Evolutionary conservation across 805 yeast species (phyloP), one percentile per base, ranked within the genome.

Genomic region (Grigorovia humatica): DNA sequence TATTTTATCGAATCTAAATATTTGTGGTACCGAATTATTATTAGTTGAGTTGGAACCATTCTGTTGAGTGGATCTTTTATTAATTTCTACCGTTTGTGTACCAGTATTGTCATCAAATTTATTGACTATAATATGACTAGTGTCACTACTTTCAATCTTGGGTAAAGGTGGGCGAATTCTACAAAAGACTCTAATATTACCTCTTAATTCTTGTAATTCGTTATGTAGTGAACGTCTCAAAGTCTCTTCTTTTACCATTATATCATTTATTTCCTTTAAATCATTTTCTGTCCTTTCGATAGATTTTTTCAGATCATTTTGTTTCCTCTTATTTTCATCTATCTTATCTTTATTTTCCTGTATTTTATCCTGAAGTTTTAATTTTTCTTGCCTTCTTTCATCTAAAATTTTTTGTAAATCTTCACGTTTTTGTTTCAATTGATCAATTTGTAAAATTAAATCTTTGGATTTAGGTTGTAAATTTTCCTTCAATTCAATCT

Each of bases 131-230:
- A 76, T 61, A 15, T 66, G 65, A 5, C 68, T 60, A 2, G 58
- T 52, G 12, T 61, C 64, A 13, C 63, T 59, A 6, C 47, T 49
- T 35, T 58, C 57, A 11, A 46, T 49, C 5, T 44, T n/a, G 27
- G 38, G 29, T 43, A 58, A 35, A 6, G 73, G 69, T 0, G 96
- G 96, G 51, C 95, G 74, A 5, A 91, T 74, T 42, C 99, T 74
- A 63, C 97, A 91, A 59, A 83, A 88, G 0, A 91, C 97, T 47
- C 98, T 70, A 38, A 93, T 89, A 60, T 88, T 93, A 1, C 99
- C 98, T 66, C 89, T 86, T 42, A 91, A 66, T 54, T 88, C 96
- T 65, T 89, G 96, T 6, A 91, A 70, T 55, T 73, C 74, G 61
- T 87, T 82, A 61, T 88, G 96, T 1, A 86, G 64, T 13, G 68